Base-by-base conservation (phyloP, 2,329 filamentous ascomycete genomes). In the Camillea tinctor region DNA sequence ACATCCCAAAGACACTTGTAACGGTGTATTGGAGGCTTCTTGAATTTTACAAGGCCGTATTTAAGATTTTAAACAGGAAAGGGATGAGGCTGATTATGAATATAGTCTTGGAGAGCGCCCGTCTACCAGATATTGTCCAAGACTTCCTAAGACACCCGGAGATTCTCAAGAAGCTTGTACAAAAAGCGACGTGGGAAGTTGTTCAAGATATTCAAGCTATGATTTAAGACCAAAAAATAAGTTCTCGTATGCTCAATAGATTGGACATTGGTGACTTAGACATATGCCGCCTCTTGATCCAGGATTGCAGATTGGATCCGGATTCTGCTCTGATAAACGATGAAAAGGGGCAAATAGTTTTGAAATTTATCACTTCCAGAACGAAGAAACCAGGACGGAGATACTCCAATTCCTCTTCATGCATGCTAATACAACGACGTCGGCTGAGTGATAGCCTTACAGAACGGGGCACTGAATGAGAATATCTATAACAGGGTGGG, bases 11-110 rank as follows among this genome's bases (percentile, higher is more conserved):
- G 66, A 66, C 65, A n/a, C 64, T 69, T 24, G 64, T 68, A 48
- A 52, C 30, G 13, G 70, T 73, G 30, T 72, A 73, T 59, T 59
- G 64, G 53, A 70, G 70, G n/a, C 60, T 72, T 36, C 62, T 70
- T 15, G 50, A 51, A 36, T 71, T 71, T 59, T 72, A 71, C 61
- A 62, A 60, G 58, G 64, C 58, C 11, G 62, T 63, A 52, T 68
- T 62, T 24, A 60, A 71, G 30, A 70, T 70, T 36, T 50, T 72
- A 6, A 68, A 56, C 17, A 64, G 55, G 21, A 69, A 63, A 64
- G 64, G 64, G 21, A 60, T 60, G 54, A 67, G 60, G 44, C 55
- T 69, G n/a, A 21, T 51, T 1, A 58, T 70, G 50, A 65, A 60
- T 54, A 62, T 70, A 44, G 59, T 68, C 26, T 61, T 70, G 54